These are phyloP conservation scores for Mrakiaceae sp. DNA, from an alignment of 1,284 basidiomycete species.

Conservation along the genomic window DNA sequence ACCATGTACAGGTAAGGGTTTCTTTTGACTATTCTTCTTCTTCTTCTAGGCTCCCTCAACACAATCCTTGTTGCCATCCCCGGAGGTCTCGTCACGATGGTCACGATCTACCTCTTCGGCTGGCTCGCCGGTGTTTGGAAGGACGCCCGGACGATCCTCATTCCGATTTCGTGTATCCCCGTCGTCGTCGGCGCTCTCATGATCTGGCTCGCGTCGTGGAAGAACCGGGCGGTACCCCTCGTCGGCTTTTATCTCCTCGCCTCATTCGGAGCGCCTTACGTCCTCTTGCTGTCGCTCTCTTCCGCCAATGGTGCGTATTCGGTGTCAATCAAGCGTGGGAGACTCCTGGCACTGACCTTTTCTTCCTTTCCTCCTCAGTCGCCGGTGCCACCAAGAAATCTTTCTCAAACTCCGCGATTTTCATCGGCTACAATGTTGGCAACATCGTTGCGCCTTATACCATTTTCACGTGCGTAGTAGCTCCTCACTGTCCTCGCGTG, in stretches of 20 bases:
- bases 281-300: conserved; percentile 22
- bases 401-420: conserved; percentile 33
- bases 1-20: no score
- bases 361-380: conserved; percentile 32
- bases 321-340: no score
- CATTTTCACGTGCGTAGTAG: background rate
- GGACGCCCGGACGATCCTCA: conserved; percentile 34
- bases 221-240: conserved; percentile 36
- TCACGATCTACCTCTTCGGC: conserved; percentile 24
- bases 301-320: conserved; percentile 31
- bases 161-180: conserved; percentile 39
- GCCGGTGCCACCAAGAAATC: conserved; percentile 41
- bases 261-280: conserved; percentile 40
- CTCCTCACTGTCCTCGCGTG: background rate
- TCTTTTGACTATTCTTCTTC: no score
- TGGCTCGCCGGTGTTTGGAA: conserved; percentile 32
- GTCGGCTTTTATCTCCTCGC: conserved; percentile 40
- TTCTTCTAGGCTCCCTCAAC: conserved; percentile 24
- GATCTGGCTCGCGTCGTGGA: conserved; percentile 39
- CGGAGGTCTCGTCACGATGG: conserved; percentile 37
- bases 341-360: background rate
- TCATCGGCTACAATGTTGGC: conserved; percentile 36
- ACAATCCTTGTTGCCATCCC: conserved; percentile 37
- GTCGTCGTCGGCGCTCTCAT: conserved; percentile 39
- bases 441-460: conserved; percentile 25